Evolutionary conservation across 345 rosid species (phyloP).

Genomic region (Syzygium grande): DNA sequence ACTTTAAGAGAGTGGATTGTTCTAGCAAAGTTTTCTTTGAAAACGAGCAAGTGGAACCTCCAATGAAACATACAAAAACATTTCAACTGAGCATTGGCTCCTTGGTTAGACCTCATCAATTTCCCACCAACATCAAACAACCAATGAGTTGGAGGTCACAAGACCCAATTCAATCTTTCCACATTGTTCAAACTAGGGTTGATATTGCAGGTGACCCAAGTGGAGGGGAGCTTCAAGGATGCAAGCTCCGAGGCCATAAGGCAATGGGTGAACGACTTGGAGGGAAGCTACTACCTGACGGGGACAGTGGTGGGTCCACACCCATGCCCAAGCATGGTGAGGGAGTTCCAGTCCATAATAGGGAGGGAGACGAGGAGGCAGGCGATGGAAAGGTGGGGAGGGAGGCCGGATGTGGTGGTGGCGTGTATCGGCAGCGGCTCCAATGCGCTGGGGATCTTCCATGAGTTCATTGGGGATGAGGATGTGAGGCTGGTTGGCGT

Average conservation of each 20-base stretch:
- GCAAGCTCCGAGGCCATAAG: constrained; percentile 75
- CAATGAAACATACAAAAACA: neutral
- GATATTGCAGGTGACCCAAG: constrained; percentile 38
- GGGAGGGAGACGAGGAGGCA: constrained; percentile 82
- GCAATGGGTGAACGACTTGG: constrained; percentile 45
- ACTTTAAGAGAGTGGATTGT: neutral
- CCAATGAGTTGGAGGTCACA: neutral
- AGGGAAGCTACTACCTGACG: constrained; percentile 30
- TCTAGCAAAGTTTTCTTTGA: neutral
- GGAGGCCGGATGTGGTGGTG: constrained; percentile 69
- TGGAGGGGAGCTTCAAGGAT: constrained; percentile 57
- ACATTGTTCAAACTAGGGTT: too few species aligned
- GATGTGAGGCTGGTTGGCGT: constrained; percentile 73
- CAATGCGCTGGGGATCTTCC: constrained; percentile 76
- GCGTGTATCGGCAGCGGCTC: constrained; percentile 90
- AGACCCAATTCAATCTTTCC: neutral
- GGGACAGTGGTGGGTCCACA: constrained; percentile 87
- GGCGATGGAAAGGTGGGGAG: constrained; percentile 76
- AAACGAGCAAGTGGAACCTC: neutral
- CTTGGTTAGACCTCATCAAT: neutral
- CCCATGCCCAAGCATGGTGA: constrained; percentile 72
- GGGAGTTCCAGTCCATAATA: constrained; percentile 77
- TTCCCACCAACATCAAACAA: neutral
- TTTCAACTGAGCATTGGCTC: neutral
- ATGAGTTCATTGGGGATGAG: constrained; percentile 52